phyloP scores from a whole-genome alignment of 441 rosid species.

The Pelargonium citronellum region DNA sequence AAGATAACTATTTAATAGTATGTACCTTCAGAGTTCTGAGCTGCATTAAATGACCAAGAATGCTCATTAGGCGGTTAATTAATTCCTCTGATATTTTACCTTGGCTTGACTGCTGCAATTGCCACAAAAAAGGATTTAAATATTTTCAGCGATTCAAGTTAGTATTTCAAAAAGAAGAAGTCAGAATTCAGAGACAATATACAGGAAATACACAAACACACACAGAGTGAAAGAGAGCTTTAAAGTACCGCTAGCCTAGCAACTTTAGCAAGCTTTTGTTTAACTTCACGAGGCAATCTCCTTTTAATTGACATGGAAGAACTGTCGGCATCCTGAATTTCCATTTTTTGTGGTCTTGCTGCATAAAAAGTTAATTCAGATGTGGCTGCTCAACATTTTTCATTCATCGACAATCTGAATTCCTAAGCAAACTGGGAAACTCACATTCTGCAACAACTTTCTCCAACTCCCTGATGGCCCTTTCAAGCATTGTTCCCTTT shows the following conservation, averaged over 20 bases:
- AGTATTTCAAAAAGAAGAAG: background rate
- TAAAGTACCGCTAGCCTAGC: conserved; percentile 33
- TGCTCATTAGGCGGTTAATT: conserved; percentile 33
- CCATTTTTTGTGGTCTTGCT: conserved; percentile 30
- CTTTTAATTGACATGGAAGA: conserved; percentile 27
- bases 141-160: background rate
- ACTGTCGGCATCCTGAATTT: conserved; percentile 26
- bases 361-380: conserved; percentile 12
- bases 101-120: conserved; percentile 33
- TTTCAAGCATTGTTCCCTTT: conserved; percentile 34
- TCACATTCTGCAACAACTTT: conserved; percentile 36
- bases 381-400: conserved; percentile 12
- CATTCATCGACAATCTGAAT: conserved; percentile 11
- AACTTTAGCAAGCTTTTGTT: conserved; percentile 41
- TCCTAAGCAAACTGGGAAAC: conserved; percentile 17
- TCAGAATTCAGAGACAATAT: background rate
- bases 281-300: conserved; percentile 35
- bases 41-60: conserved; percentile 36
- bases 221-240: background rate
- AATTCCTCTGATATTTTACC: conserved; percentile 41
- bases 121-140: conserved; percentile 13
- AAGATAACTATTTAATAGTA: background rate
- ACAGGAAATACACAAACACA: background rate
- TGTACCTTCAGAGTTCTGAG: conserved; percentile 41
- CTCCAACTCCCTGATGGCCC: conserved; percentile 40